Percentiles rank a stretch among this genome's conserved stretches.
Evolutionary conservation across 176 grass and related monocot species (phyloP).

Genomic region (Pharus latifolius): DNA sequence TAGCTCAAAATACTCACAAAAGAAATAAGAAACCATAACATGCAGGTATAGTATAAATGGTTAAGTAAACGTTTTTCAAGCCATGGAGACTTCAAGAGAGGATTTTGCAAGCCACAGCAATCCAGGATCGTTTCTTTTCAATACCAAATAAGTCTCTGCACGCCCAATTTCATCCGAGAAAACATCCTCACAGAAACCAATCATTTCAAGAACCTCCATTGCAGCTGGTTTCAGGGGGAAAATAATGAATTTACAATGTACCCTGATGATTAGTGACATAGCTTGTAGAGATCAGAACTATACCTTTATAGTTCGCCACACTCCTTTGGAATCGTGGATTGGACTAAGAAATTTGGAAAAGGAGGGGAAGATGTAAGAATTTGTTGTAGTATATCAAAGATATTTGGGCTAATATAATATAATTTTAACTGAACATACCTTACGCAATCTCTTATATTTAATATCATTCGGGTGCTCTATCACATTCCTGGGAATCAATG

Average conservation of each 20-base stretch:
- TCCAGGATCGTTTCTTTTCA: constrained; percentile 92
- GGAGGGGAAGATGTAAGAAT: not conserved
- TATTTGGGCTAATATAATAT: no score
- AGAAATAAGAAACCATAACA: not conserved
- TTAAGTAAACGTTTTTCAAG: constrained; percentile 13
- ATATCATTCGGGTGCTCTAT: constrained; percentile 68
- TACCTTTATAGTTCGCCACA: constrained; percentile 67
- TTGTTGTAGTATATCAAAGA: not conserved
- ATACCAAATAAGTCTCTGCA: constrained; percentile 58
- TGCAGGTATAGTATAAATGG: not conserved
- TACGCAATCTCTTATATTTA: constrained; percentile 74
- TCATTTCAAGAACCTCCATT: constrained; percentile 81
- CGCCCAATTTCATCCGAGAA: constrained; percentile 51
- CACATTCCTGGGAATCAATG: constrained; percentile 43
- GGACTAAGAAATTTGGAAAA: constrained; percentile 27
- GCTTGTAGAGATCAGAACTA: not conserved
- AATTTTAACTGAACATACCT: constrained; percentile 49
- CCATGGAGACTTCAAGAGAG: constrained; percentile 71
- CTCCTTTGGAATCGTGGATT: constrained; percentile 85
- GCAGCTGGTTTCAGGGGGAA: constrained; percentile 39
- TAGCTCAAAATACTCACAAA: not conserved
- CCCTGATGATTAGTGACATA: not conserved
- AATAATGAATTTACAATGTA: not conserved
- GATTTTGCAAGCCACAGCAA: constrained; percentile 87
- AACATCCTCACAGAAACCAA: constrained; percentile 76